Percentiles rank a stretch among this genome's conserved stretches.
Conservation (phyloP, 1,284 basidiomycete species). For the Pseudozyma sp. region DNA sequence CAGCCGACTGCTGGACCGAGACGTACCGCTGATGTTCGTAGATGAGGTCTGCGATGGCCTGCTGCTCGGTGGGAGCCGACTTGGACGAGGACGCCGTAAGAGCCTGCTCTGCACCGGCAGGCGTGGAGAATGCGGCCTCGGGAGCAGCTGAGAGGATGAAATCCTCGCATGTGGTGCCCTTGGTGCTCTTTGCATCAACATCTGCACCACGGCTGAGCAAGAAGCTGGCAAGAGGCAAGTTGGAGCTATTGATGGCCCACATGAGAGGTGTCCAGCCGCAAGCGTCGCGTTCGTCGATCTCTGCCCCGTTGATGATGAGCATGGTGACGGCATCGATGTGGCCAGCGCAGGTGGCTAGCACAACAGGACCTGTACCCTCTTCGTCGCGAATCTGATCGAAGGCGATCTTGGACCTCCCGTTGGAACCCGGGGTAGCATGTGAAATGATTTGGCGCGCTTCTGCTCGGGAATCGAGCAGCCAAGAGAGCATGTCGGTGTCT, state of each 20-base stretch:
- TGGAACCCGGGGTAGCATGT: constrained; percentile 8
- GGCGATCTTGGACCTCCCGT: constrained; percentile 15
- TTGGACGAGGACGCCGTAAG: background rate
- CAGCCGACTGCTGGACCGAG: constrained; percentile 40
- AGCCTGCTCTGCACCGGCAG: background rate
- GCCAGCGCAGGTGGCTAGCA: constrained; percentile 57
- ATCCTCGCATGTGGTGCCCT: constrained; percentile 61
- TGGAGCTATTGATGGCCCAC: constrained; percentile 86
- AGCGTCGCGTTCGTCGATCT: constrained; percentile 58
- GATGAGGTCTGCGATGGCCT: constrained; percentile 59
- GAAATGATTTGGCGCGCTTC: constrained; percentile 36
- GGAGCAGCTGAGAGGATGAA: constrained; percentile 59
- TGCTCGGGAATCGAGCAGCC: constrained; percentile 49
- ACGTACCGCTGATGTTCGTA: constrained; percentile 55
- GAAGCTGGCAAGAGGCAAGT: constrained; percentile 89
- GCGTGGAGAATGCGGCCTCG: constrained; percentile 19
- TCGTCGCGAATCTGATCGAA: constrained; percentile 50
- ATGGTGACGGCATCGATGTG: constrained; percentile 60
- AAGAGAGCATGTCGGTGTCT: constrained; percentile 59
- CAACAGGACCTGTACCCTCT: constrained; percentile 55
- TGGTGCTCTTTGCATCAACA: constrained; percentile 52
- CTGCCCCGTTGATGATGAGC: constrained; percentile 54
- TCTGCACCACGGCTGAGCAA: constrained; percentile 83
- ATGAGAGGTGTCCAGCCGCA: constrained; percentile 94
- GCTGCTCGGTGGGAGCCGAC: constrained; percentile 30